phyloP scores from a whole-genome alignment of 2,329 filamentous ascomycete genomes.

The Penicillium capsulatum region DNA sequence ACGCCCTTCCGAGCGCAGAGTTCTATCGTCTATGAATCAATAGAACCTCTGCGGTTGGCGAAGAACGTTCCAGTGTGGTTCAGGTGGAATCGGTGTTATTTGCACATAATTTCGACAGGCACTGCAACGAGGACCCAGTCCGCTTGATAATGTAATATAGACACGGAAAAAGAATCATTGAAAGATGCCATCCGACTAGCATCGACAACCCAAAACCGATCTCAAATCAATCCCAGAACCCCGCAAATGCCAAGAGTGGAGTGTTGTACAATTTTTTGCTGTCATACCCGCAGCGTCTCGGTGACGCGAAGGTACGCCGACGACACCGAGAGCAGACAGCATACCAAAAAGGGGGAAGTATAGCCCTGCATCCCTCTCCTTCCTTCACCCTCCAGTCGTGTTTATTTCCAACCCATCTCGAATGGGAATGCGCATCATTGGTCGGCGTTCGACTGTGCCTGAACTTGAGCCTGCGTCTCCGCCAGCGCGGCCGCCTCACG shows the following conservation, averaged over 20 bases:
- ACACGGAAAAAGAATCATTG: constrained; percentile 1
- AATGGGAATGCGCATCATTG: constrained; percentile 9
- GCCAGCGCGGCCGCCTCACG: constrained; percentile 27
- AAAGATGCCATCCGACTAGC: neutral
- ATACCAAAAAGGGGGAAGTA: no score
- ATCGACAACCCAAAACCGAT: no score
- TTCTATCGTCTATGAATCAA: constrained; percentile 13
- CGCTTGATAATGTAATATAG: constrained; percentile 11
- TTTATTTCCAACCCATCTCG: no score
- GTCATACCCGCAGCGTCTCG: constrained; percentile 9
- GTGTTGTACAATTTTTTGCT: constrained; percentile 34
- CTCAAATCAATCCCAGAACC: constrained; percentile 21
- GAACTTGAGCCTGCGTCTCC: constrained; percentile 14
- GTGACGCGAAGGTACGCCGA: constrained; percentile 9
- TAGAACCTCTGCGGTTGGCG: constrained; percentile 9
- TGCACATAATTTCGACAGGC: neutral
- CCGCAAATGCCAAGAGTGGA: constrained; percentile 32
- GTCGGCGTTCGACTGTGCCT: constrained; percentile 16
- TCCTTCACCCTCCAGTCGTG: no score
- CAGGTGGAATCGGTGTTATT: neutral
- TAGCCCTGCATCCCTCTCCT: no score
- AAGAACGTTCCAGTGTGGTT: no score
- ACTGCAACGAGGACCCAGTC: neutral
- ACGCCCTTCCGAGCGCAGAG: neutral
- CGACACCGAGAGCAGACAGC: no score